Base-by-base conservation (phyloP, 257 asterid species). In the Penstemon newberryi region DNA sequence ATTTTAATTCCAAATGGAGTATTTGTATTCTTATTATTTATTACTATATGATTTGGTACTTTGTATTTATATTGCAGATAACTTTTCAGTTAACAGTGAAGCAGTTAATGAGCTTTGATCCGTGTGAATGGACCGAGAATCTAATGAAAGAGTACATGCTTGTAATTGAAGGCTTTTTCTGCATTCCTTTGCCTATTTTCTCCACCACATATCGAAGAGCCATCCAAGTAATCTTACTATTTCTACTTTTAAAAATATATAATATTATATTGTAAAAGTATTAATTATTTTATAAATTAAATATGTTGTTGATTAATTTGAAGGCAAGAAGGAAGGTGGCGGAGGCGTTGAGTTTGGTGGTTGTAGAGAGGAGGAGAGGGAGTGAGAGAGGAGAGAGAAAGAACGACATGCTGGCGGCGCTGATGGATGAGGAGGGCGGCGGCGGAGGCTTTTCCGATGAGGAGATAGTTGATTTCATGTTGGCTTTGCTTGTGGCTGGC, bases 31-130 rank as follows among this genome's bases (percentile, higher is more conserved):
- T n/a, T n/a, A n/a, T n/a, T n/a, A n/a, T n/a, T n/a, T n/a, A n/a
- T n/a, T n/a, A n/a, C n/a, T n/a, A n/a, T n/a, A n/a, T n/a, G n/a
- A n/a, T n/a, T n/a, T n/a, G n/a, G n/a, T n/a, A n/a, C n/a, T n/a
- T n/a, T n/a, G n/a, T n/a, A n/a, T n/a, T n/a, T n/a, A n/a, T 15
- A 25, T 4, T 74, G 86, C 96, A 94, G 99, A 94, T 94, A 25
- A 94, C 96, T 73, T 94, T 94, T 86, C 80, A 86, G 71, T 76
- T 94, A 67, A 86, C 92, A 69, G 96, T 94, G 85, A 94, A 94
- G 93, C 97, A 85, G 75, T 72, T 94, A 61, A 86, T 94, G 97
- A 94, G 99, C 79, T 82, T 94, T 66, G 99, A 94, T 91, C 99
- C 96, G 7, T 89, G 99, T 72, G 96, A 91, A 81, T 90, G 96